Conservation (phyloP, 2,329 filamentous ascomycete genomes). For the Raffaelea albimanens region DNA sequence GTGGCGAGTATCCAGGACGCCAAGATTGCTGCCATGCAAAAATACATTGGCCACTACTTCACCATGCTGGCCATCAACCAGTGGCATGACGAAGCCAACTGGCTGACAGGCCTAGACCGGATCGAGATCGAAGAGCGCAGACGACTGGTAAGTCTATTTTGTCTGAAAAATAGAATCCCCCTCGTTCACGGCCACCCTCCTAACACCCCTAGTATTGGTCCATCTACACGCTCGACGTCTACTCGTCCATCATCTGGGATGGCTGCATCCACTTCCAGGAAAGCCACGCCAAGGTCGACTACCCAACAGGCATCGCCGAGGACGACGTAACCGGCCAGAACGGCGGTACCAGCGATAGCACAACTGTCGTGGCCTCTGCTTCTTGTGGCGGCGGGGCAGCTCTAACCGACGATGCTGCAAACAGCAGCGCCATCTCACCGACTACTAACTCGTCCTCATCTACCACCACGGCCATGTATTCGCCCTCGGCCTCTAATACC, state of each 20-base stretch:
- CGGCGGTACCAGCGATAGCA: not conserved
- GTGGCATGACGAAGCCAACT: conserved; percentile 18
- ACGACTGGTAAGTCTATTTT: no score
- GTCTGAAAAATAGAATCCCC: no score
- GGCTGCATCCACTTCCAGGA: conserved; percentile 34
- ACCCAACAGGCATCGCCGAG: conserved; percentile 26
- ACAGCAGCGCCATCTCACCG: not conserved
- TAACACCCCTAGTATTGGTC: conserved; percentile 50
- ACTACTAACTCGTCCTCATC: not conserved
- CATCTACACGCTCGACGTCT: conserved; percentile 47
- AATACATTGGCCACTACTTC: conserved; percentile 17
- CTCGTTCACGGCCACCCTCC: no score
- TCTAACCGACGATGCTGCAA: not conserved
- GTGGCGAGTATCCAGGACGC: conserved; percentile 17
- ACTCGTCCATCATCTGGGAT: conserved; percentile 42
- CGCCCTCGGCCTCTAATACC: no score
- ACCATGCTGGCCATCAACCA: conserved; percentile 17
- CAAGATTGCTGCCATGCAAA: conserved; percentile 17
- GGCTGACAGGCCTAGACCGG: conserved; percentile 10
- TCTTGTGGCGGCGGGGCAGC: no score
- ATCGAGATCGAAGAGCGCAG: conserved; percentile 14
- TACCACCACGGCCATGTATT: not conserved
- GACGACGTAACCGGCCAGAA: not conserved
- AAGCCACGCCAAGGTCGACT: conserved; percentile 33
- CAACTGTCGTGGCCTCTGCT: no score